phyloP scores from a whole-genome alignment of 2,329 filamentous ascomycete genomes.

The Chalaropsis thielavioides region DNA sequence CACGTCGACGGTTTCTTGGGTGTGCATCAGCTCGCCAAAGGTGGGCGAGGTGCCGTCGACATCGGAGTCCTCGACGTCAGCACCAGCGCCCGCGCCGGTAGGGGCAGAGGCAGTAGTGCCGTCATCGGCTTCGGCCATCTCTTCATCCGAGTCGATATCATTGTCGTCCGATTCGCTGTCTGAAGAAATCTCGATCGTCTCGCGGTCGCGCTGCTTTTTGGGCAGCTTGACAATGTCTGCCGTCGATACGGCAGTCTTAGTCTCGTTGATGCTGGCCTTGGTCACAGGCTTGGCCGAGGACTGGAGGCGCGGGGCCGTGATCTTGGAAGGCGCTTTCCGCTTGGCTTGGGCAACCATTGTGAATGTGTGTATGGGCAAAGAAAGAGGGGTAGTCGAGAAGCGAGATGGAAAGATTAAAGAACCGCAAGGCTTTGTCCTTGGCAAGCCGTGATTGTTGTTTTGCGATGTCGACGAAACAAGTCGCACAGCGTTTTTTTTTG shows the following conservation, averaged over 20 bases:
- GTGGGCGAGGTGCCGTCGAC: slow-evolving; percentile 46
- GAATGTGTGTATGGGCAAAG: neutral
- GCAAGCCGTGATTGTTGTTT: neutral
- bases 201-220: slow-evolving; percentile 23
- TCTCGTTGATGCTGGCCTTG: slow-evolving; percentile 42
- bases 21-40: slow-evolving; percentile 74
- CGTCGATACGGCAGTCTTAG: slow-evolving; percentile 38
- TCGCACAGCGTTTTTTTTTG: neutral
- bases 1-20: slow-evolving; percentile 64
- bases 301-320: slow-evolving; percentile 41
- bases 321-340: slow-evolving; percentile 43
- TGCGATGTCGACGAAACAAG: neutral
- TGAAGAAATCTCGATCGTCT: slow-evolving; percentile 44
- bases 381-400: neutral
- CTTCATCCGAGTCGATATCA: slow-evolving; percentile 31
- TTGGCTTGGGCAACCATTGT: slow-evolving; percentile 29
- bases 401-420: neutral
- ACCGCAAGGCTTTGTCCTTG: neutral
- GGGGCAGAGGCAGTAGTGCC: slow-evolving; percentile 19
- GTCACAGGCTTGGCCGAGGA: slow-evolving; percentile 36
- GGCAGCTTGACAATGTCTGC: slow-evolving; percentile 27
- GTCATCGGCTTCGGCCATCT: slow-evolving; percentile 23
- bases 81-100: slow-evolving; percentile 2
- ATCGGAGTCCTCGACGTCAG: slow-evolving; percentile 25
- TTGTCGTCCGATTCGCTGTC: slow-evolving; percentile 37